Evolutionary conservation across 2,329 filamentous ascomycete genomes (phyloP).

Genomic region (Talaromyces rugulosus): DNA sequence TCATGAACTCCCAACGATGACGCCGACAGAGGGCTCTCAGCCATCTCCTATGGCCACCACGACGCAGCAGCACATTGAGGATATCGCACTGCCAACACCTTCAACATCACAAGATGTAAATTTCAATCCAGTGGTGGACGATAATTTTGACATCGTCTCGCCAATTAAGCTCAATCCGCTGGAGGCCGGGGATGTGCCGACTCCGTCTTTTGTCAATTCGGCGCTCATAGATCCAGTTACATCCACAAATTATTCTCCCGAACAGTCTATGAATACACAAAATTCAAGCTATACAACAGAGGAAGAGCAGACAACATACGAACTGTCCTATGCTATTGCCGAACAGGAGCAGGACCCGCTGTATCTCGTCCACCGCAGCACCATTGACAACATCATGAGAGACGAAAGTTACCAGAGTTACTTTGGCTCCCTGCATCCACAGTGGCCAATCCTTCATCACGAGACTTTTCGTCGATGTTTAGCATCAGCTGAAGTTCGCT

Average conservation of each 20-base stretch:
- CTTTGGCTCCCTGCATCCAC: not conserved
- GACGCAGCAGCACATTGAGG: not conserved
- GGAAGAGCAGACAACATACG: not conserved
- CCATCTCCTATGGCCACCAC: not conserved
- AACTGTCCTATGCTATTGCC: not conserved
- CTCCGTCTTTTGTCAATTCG: not conserved
- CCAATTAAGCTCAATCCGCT: not conserved
- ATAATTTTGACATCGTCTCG: not conserved
- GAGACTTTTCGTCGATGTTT: not conserved
- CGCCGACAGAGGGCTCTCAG: not conserved
- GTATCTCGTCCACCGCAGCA: not conserved
- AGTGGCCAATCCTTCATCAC: not conserved
- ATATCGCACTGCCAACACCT: not conserved
- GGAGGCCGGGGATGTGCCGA: not conserved
- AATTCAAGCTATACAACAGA: not conserved
- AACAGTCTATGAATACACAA: not conserved
- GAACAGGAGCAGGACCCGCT: not conserved
- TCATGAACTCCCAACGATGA: not conserved
- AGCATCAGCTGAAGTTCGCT: not conserved
- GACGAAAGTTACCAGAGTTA: not conserved
- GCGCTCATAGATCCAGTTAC: not conserved
- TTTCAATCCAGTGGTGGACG: not conserved
- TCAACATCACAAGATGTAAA: not conserved
- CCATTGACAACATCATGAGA: not conserved
- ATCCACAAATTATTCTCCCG: not conserved